Base-by-base conservation (phyloP, 495 filamentous ascomycete species). In the Usnea hakonensis region DNA sequence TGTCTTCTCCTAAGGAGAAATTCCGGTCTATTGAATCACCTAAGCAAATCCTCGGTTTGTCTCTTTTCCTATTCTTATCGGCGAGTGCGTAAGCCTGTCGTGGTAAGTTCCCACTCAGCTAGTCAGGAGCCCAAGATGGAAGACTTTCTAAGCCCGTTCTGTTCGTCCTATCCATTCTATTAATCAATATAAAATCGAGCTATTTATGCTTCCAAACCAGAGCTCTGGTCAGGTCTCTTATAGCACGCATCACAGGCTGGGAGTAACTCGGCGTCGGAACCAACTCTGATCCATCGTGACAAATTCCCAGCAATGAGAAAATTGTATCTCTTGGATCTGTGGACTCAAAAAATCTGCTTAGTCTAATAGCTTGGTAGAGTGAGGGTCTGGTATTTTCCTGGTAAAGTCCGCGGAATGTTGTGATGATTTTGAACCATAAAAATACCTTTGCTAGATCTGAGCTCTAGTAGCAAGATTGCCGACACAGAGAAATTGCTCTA, bases 91-190 rank as follows among this genome's bases (percentile, higher is more conserved):
- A 60, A 19, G 58, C 41, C 9, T 52, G 32, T 21, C 16, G 30
- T 4, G 41, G 40, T 26, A 53, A 16, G 19, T 1, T 10, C 23
- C 7, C n/a, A 36, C 46, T 35, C 19, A 60, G 19, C 58, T 1
- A 60, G 44, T 35, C 19, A 35, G 58, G 58, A 60, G 43, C 58
- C 41, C 58, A 60, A 43, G 58, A 60, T 5, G 58, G 58, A 60
- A 52, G 41, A 17, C 10, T 26, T 50, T 52, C 21, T 33, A 41
- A 35, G 32, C 58, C n/a, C 3, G 58, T 32, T 14, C 36, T 35
- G 19, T 23, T 41, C n/a, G 23, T 44, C 19, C 14, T 19, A 30
- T 23, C 28, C n/a, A 23, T 44, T 6, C 14, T 19, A 33, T 52
- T 32, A 7, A 52, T 35, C 11, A 52, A 53, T 33, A 60, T 60